Evolutionary conservation across 441 rosid genomes (phyloP), one percentile per base, ranked within the genome.

Genomic region (Pelargonium cotyledonis): DNA sequence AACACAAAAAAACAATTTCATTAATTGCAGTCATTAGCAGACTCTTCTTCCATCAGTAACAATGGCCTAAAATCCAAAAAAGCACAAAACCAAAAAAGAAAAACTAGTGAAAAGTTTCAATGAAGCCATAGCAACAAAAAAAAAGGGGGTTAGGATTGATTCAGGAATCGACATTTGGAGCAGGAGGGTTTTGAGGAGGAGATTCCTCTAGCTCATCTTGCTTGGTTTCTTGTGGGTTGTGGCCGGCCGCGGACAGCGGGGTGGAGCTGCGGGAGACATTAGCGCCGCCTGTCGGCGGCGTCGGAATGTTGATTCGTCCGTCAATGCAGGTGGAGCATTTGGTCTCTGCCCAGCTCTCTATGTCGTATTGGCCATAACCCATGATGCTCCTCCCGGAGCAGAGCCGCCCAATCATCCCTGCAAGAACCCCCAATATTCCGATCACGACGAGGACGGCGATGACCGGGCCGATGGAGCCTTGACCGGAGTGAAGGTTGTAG

Each of bases 271-370:
- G 62, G 58, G 75, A 63, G 29, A 26, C 29, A 11, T 43, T 68
- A 51, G 65, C 31, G 3, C 11, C 8, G 26, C 63, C 29, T 63
- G 73, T 29, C 11, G 76, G 70, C n/a, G 75, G 75, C 4, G 77
- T 76, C 0, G 78, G 73, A 6, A 81, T 70, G 71, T 71, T 77
- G 46, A 90, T 77, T 38, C 82, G 77, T 21, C 95, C 97, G 70
- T 91, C 95, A 69, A 91, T 87, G 78, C 97, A 91, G 70, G 97
- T 78, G 58, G 84, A 72, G 55, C 84, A 91, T 78, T 84, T 84
- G 5, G 73, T 66, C 77, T 91, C 95, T 5, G 85, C 85, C 93
- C 97, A 89, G 65, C 85, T 84, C 78, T 89, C 95, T 10, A 91
- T 58, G 68, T 91, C 87, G 60, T 76, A 85, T 47, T 81, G 80